These are phyloP conservation scores for Kitagawia praeruptora DNA, from an alignment of 129 eudicot species.

Conservation along the genomic window DNA sequence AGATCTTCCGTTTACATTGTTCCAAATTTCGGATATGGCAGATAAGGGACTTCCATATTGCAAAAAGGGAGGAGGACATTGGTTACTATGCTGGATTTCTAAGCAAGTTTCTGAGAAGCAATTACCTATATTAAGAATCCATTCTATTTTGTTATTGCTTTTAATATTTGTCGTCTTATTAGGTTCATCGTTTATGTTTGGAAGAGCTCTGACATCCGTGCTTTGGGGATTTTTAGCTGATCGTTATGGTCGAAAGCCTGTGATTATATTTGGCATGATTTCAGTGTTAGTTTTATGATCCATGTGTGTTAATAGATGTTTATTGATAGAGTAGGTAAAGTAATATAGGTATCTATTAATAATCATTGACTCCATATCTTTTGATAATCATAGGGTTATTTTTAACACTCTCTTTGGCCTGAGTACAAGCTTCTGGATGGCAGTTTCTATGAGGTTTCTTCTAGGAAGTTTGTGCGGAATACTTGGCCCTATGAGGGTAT, in stretches of 20 bases:
- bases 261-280: constrained; percentile 34
- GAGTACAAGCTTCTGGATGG: constrained; percentile 47
- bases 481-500: constrained; percentile 47
- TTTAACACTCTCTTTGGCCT: constrained; percentile 49
- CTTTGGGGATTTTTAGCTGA: constrained; percentile 52
- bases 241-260: constrained; percentile 52
- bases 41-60: constrained; percentile 44
- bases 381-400: constrained; percentile 24
- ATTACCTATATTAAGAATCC: not conserved
- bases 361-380: not conserved
- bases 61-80: constrained; percentile 49
- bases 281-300: constrained; percentile 30
- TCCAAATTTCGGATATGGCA: constrained; percentile 2
- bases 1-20: not conserved
- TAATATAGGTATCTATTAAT: not conserved
- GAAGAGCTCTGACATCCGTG: constrained; percentile 53
- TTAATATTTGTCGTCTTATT: not conserved
- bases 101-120: constrained; percentile 17
- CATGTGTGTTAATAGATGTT: not conserved
- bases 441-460: constrained; percentile 38
- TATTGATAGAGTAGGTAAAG: not conserved
- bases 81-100: constrained; percentile 50
- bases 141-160: not conserved
- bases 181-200: constrained; percentile 53
- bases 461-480: constrained; percentile 44